Conservation (phyloP, 2,329 filamentous ascomycete species). For the Fusarium multiceps region DNA sequence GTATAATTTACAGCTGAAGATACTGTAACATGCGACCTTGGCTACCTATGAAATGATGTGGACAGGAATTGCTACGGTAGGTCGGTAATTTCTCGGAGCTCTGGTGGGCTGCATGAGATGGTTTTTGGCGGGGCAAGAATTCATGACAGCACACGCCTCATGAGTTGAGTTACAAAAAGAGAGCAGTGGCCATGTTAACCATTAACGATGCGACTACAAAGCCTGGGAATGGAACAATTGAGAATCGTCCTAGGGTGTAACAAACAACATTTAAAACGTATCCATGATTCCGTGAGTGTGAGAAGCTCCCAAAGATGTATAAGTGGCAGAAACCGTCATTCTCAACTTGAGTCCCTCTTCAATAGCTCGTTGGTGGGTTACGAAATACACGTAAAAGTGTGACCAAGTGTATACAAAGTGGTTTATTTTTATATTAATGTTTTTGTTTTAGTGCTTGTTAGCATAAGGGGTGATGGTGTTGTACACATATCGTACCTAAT, state of each 20-base stretch:
- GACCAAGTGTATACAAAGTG: too few species aligned
- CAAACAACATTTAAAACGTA: background rate
- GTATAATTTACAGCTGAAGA: slow-evolving; percentile 31
- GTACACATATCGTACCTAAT: slow-evolving; percentile 19
- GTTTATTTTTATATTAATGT: background rate
- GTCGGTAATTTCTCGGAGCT: slow-evolving; percentile 48
- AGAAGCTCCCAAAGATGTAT: background rate
- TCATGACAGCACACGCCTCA: slow-evolving; percentile 25
- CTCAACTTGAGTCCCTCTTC: background rate
- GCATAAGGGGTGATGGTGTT: slow-evolving; percentile 4
- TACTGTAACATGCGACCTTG: slow-evolving; percentile 19
- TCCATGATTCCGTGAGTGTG: background rate
- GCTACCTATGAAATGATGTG: slow-evolving; percentile 36
- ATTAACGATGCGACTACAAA: background rate
- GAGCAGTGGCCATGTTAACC: background rate
- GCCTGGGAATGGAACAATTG: background rate
- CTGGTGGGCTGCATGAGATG: slow-evolving; percentile 39
- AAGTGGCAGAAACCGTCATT: background rate
- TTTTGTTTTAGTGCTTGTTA: background rate
- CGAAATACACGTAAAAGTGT: background rate
- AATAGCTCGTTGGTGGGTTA: background rate
- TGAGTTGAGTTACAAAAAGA: slow-evolving; percentile 1
- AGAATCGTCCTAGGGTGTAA: background rate
- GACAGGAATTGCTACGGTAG: slow-evolving; percentile 45
- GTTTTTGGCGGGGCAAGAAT: slow-evolving; percentile 41